phyloP scores from a whole-genome alignment of 257 asterid species.

The Cinchona pubescens region DNA sequence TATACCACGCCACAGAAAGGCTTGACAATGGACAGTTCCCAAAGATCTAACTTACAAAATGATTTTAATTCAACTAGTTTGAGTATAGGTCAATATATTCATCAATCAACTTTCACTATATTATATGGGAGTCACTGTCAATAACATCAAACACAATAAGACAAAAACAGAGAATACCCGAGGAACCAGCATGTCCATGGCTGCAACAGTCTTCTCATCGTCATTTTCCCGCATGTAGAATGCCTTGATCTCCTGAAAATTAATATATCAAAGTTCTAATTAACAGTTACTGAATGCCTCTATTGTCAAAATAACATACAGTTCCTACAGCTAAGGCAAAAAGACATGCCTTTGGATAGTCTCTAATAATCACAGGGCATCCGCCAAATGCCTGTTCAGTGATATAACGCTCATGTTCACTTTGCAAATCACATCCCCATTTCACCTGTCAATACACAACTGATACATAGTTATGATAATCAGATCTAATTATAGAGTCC shows the following conservation, averaged over 20 bases:
- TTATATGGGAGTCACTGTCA: neutral
- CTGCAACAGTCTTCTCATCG: slow-evolving; percentile 97
- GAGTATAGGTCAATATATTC: neutral
- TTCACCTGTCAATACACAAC: slow-evolving; percentile 52
- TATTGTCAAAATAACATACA: neutral
- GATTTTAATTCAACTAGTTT: neutral
- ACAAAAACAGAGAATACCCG: slow-evolving; percentile 50
- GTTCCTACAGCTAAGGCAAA: slow-evolving; percentile 1
- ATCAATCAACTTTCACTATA: neutral
- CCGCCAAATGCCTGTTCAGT: slow-evolving; percentile 91
- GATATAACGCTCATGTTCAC: slow-evolving; percentile 94
- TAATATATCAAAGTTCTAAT: slow-evolving; percentile 19
- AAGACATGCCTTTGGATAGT: slow-evolving; percentile 82
- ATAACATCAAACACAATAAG: neutral
- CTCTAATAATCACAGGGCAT: slow-evolving; percentile 89
- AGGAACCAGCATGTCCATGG: slow-evolving; percentile 99
- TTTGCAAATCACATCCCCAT: slow-evolving; percentile 99
- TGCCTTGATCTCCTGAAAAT: slow-evolving; percentile 82
- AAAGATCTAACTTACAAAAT: neutral
- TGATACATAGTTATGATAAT: slow-evolving; percentile 11
- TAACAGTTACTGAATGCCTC: slow-evolving; percentile 8
- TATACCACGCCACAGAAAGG: neutral
- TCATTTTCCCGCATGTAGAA: slow-evolving; percentile 96
- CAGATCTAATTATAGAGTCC: neutral
- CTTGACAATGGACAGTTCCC: neutral